Evolutionary conservation across 169 alveolate genomes (phyloP).

Genomic region (Neospora caninum): DNA sequence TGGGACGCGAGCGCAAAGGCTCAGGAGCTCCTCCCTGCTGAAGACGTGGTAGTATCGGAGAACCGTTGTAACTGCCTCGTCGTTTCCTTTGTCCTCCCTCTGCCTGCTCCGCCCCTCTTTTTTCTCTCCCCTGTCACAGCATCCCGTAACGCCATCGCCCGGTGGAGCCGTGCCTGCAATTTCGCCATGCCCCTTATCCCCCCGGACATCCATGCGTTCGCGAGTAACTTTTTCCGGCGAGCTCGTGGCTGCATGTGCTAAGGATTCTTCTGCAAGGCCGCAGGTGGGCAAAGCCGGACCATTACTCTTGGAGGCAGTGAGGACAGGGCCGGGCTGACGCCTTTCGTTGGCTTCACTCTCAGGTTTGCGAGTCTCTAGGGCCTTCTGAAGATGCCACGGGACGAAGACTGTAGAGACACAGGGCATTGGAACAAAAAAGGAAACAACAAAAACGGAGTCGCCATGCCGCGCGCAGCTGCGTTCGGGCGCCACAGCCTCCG

Average conservation of each 20-base stretch:
- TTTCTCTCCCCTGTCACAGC: background rate
- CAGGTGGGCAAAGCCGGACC: no score
- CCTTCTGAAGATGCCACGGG: conserved; percentile 30
- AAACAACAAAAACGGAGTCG: background rate
- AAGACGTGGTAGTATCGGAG: conserved; percentile 93
- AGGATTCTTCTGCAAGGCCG: no score
- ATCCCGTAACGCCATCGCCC: conserved; percentile 2
- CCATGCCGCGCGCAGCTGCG: no score
- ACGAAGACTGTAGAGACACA: conserved; percentile 57
- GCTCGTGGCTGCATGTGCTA: no score
- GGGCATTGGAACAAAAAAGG: background rate
- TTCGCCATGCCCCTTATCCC: background rate
- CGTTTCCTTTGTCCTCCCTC: conserved; percentile 46
- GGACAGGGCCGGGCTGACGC: no score
- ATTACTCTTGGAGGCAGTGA: no score
- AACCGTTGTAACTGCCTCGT: conserved; percentile 77
- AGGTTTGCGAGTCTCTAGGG: conserved; percentile 1
- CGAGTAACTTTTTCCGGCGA: no score
- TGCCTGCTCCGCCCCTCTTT: background rate
- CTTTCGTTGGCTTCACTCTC: no score
- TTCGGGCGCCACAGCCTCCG: no score
- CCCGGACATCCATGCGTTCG: no score
- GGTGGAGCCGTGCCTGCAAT: background rate
- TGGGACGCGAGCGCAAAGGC: conserved; percentile 71
- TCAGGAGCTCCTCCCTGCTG: conserved; percentile 90